Base-by-base conservation (phyloP, 169 alveolate genomes). In the Cryptosporidium sp. region DNA sequence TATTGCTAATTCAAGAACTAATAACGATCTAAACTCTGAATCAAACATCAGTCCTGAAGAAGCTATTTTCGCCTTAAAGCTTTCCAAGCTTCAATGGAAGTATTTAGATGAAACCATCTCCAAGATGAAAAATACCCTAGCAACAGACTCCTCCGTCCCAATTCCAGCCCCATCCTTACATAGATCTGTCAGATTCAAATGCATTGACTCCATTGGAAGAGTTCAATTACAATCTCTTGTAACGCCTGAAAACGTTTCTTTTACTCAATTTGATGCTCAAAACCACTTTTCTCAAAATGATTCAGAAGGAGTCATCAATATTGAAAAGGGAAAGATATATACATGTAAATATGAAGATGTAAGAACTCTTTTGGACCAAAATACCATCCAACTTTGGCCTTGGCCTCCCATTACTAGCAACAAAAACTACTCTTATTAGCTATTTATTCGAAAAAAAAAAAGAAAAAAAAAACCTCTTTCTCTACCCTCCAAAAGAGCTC, bases 341-440 rank as follows among this genome's bases (percentile, higher is more conserved):
- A 45, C 75, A 2, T 58, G 80, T 51, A 80, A 48, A 39, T 80
- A 80, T n/a, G 75, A 60, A 62, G 80, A 80, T 33, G 45, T 60
- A 1, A 80, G 75, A 26, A 18, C 61, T 65, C 65, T 80, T 5
- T 75, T 80, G 10, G 37, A 39, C 65, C 60, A 23, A n/a, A 67
- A 51, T 44, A 21, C 67, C 21, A 33, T 80, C 8, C 89, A 80
- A 45, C 75, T 80, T 8, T 80, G 89, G 89, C 75, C 89, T 10
- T 80, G 89, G 89, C 89, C 89, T 2, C 89, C 89, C n/a, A 39
- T 62, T n/a, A 62, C 69, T 39, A 35, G 62, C 48, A 62, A 62
- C 14, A 60, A 67, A 42, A 73, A 56, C 16, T 9, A 67, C 23
- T 37, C 56, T 9, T 2, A 21, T 29, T 70, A 70, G 65, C 84